phyloP scores from a whole-genome alignment of 495 filamentous ascomycete species.

The Thozetella sp. region DNA sequence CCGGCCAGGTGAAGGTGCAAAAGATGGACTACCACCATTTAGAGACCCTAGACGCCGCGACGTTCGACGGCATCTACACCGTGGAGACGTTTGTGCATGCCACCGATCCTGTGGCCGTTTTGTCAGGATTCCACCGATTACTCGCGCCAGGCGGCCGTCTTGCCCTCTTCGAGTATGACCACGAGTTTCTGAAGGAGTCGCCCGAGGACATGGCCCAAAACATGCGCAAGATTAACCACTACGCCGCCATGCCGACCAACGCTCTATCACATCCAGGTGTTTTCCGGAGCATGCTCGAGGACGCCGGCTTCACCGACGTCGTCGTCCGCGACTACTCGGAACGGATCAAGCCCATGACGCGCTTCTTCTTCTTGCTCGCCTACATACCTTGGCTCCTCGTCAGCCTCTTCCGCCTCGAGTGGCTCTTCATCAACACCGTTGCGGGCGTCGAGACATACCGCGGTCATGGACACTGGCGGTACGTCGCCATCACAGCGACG shows the following conservation, averaged over 20 bases:
- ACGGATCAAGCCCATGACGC: conserved; percentile 52
- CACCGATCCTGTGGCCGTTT: conserved; percentile 45
- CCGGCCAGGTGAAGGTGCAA: conserved; percentile 33
- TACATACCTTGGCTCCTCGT: conserved; percentile 55
- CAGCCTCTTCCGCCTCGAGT: conserved; percentile 42
- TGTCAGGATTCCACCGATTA: conserved; percentile 49
- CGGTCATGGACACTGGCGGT: conserved; percentile 22
- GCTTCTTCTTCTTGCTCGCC: conserved; percentile 52
- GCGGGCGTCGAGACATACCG: conserved; percentile 20
- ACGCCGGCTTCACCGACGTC: conserved; percentile 53
- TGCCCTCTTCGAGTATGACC: conserved; percentile 55
- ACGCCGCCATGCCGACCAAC: conserved; percentile 52
- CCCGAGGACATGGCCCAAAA: conserved; percentile 28
- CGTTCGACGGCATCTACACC: conserved; percentile 57
- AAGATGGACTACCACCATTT: conserved; percentile 59
- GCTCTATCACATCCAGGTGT: conserved; percentile 24
- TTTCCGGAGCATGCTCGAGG: conserved; percentile 38
- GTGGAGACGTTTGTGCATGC: conserved; percentile 64
- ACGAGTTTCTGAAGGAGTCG: conserved; percentile 28
- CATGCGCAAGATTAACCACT: conserved; percentile 39
- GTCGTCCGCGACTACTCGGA: conserved; percentile 44
- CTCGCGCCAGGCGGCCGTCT: conserved; percentile 50
- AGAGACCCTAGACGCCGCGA: conserved; percentile 28
- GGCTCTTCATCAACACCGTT: conserved; percentile 30
- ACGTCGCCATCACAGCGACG: conserved; percentile 24